phyloP scores from a whole-genome alignment of 306 rosid genomes.

The Quercus wislizeni region DNA sequence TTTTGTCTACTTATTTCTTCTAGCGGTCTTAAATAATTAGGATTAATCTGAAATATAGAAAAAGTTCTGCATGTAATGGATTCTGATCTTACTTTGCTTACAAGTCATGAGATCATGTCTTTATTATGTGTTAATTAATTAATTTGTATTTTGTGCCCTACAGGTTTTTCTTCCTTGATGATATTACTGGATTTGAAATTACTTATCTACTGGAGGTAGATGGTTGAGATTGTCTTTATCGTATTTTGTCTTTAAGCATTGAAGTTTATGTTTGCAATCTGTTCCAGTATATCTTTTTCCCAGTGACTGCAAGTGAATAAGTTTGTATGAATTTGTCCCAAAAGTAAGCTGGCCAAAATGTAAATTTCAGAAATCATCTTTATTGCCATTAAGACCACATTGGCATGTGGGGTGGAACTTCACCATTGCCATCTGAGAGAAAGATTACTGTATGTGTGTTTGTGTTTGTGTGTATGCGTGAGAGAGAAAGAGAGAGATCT shows the following conservation, averaged over 20 bases:
- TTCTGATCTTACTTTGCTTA: not conserved
- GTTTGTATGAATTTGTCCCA: not conserved
- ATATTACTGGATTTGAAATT: slow-evolving; percentile 86
- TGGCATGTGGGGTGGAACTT: too few species aligned
- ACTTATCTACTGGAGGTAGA: slow-evolving; percentile 72
- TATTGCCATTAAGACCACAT: not conserved
- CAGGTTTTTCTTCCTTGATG: slow-evolving; percentile 97
- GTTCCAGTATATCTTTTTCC: not conserved
- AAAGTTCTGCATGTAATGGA: not conserved
- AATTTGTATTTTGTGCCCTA: not conserved
- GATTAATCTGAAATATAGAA: not conserved
- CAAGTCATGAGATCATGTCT: not conserved
- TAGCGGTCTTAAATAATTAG: not conserved
- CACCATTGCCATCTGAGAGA: too few species aligned
- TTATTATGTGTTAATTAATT: not conserved
- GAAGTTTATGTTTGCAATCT: not conserved
- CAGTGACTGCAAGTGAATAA: not conserved
- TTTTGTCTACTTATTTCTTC: not conserved
- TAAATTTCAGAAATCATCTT: not conserved
- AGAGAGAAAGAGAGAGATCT: too few species aligned
- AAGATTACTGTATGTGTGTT: too few species aligned
- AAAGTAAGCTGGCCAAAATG: not conserved
- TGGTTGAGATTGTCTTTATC: not conserved
- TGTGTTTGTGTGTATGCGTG: too few species aligned
- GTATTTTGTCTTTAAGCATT: slow-evolving; percentile 12